Evolutionary conservation across 2,329 filamentous ascomycete genomes (phyloP), one percentile per base, ranked within the genome.

Genomic region (Verticillium nubilum): DNA sequence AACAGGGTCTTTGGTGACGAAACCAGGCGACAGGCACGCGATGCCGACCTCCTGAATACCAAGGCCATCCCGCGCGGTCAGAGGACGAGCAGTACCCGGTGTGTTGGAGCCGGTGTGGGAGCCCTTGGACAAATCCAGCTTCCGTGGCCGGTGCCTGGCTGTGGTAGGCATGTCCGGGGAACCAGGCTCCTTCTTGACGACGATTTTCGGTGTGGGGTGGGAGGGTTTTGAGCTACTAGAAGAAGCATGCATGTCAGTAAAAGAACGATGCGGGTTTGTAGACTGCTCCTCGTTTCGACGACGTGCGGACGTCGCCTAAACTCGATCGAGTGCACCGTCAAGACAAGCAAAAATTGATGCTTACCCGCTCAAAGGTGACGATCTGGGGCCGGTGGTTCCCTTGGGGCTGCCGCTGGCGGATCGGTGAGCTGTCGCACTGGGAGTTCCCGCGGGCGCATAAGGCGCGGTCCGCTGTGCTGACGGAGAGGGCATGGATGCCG

Each of bases 141-240:
- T 88, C 69, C 89, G 85, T 15, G 91, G 91, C 60, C 91, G 84
- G 69, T 91, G 91, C 57, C 90, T 85, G 13, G 52, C 59, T 58
- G 89, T 84, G 61, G 86, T 84, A 57, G 86, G 81, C 69, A 95
- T 85, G 64, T 89, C 89, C 58, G 94, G 94, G 54, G 94, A 97
- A 50, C 89, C 86, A 33, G 93, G 93, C 74, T 99, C 95, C 76
- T 97, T 97, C 81, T 98, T 98, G 61, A 99, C 93, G 64, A 96
- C 84, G 63, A 97, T 96, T 77, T 91, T 93, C 47, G 91, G 90
- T 28, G 76, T 74, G 53, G 76, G 80, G 73, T 73, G 77, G 75
- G 72, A 82, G 79, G 75, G 80, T 76, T 80, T 81, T 74, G 80
- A 72, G 66, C 80, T 80, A 67, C 63, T 55, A 23, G 5, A 19